Evolutionary conservation across 306 rosid species (phyloP).

Genomic region (Cucurbita ficifolia): DNA sequence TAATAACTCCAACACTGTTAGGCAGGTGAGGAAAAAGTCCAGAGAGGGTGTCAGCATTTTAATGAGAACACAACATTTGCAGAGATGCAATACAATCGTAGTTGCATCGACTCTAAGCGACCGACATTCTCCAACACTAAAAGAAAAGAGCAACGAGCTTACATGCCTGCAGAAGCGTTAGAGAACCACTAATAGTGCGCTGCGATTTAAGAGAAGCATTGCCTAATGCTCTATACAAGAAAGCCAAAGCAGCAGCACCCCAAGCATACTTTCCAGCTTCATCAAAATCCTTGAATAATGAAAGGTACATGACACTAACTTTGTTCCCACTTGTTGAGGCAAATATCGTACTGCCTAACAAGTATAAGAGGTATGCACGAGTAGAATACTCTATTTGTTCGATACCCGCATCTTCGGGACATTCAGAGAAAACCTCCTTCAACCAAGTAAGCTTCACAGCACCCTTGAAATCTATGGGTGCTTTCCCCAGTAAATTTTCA

Average conservation of each 20-base stretch:
- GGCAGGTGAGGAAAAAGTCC: background rate
- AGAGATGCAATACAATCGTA: background rate
- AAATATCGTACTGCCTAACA: constrained; percentile 79
- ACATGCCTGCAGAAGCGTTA: constrained; percentile 67
- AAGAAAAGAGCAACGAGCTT: background rate
- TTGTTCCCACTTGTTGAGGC: constrained; percentile 89
- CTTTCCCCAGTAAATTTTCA: constrained; percentile 65
- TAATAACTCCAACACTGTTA: constrained; percentile 73
- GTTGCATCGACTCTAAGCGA: background rate
- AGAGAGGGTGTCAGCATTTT: background rate
- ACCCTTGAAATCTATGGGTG: constrained; percentile 74
- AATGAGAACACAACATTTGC: background rate
- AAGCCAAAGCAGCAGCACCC: constrained; percentile 92
- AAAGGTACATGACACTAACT: constrained; percentile 73
- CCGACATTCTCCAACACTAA: background rate
- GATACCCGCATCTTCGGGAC: constrained; percentile 51
- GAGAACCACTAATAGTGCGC: constrained; percentile 75
- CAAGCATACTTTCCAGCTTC: constrained; percentile 66
- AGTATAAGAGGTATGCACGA: constrained; percentile 78
- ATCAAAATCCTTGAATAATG: constrained; percentile 63
- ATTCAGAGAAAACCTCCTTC: constrained; percentile 68
- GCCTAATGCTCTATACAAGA: constrained; percentile 79
- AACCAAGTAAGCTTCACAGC: constrained; percentile 95
- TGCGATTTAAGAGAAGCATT: constrained; percentile 80
- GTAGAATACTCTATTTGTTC: constrained; percentile 50